These are phyloP conservation scores for Fistulinella prunicolor DNA, from an alignment of 768 basidiomycete genomes.

Conservation along the genomic window DNA sequence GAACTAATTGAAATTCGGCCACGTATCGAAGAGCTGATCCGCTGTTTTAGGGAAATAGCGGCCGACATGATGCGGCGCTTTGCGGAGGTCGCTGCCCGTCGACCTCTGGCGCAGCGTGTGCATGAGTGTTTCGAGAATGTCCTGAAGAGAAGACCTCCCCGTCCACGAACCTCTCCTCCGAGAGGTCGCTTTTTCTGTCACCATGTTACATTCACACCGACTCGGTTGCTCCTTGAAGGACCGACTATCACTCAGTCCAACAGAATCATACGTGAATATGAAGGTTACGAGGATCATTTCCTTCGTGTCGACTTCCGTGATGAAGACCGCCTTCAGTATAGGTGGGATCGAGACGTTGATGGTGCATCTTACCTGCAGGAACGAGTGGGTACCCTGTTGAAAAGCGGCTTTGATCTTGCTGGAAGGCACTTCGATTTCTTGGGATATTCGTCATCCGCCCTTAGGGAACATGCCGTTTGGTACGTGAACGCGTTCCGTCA, in stretches of 20 bases:
- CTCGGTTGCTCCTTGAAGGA: slow-evolving; percentile 70
- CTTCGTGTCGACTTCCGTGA: slow-evolving; percentile 83
- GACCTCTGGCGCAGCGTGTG: slow-evolving; percentile 42
- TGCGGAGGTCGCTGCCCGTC: slow-evolving; percentile 44
- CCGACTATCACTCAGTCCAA: slow-evolving; percentile 78
- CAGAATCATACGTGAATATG: slow-evolving; percentile 69
- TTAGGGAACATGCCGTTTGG: slow-evolving; percentile 83
- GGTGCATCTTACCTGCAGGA: slow-evolving; percentile 51
- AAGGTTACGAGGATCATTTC: slow-evolving; percentile 61
- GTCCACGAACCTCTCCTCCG: slow-evolving; percentile 24
- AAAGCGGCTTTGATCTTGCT: slow-evolving; percentile 65
- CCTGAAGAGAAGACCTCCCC: slow-evolving; percentile 14
- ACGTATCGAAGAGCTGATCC: slow-evolving; percentile 41
- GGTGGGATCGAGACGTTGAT: slow-evolving; percentile 69
- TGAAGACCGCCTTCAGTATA: slow-evolving; percentile 72
- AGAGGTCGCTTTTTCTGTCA: slow-evolving; percentile 58
- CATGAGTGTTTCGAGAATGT: slow-evolving; percentile 46
- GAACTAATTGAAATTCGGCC: slow-evolving; percentile 51
- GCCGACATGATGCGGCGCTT: slow-evolving; percentile 55
- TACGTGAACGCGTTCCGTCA: slow-evolving; percentile 65
- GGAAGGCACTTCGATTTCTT: slow-evolving; percentile 76
- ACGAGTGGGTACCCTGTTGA: slow-evolving; percentile 57
- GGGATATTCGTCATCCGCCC: slow-evolving; percentile 76
- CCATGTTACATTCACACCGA: slow-evolving; percentile 76
- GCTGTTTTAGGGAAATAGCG: slow-evolving; percentile 34